A percentile compares a stretch with the other conserved stretches of the same genome.
These are phyloP conservation scores for Phylloporus arenicola DNA, from an alignment of 768 basidiomycete species.

Conservation along the genomic window DNA sequence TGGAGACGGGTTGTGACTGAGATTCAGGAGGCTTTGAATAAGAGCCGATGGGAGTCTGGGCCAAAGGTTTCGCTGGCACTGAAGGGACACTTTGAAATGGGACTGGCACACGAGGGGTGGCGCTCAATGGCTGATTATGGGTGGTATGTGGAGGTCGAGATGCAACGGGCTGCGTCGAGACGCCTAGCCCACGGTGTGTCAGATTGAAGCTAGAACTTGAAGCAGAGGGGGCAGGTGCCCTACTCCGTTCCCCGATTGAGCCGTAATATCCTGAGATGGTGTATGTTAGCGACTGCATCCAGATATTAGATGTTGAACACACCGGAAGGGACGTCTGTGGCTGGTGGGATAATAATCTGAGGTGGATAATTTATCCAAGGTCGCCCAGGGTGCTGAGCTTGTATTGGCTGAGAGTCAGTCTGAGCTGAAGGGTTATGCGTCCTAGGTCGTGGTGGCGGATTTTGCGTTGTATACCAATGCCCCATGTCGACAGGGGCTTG, in stretches of 20 bases:
- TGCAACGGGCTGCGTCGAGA: not conserved
- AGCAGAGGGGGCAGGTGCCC: not conserved
- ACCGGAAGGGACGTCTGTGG: constrained; percentile 3
- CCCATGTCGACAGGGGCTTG: constrained; percentile 1
- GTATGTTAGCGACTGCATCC: not conserved
- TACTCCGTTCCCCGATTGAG: constrained; percentile 1
- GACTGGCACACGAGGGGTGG: constrained; percentile 1
- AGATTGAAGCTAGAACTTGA: not conserved
- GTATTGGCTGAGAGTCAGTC: constrained; percentile 4
- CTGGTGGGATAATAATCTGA: not conserved
- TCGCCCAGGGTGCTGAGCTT: constrained; percentile 5
- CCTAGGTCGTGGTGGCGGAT: constrained; percentile 3
- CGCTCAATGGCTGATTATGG: constrained; percentile 2
- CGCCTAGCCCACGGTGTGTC: not conserved
- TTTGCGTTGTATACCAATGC: constrained; percentile 14
- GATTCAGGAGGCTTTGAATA: not conserved
- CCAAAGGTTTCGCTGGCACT: not conserved
- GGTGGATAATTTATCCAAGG: constrained; percentile 9
- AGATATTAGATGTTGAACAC: not conserved
- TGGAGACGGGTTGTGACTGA: not conserved
- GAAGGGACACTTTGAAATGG: constrained; percentile 3
- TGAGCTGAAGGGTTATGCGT: constrained; percentile 1
- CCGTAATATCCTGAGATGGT: not conserved
- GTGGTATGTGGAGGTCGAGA: not conserved
- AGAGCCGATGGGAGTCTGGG: not conserved